phyloP scores from a whole-genome alignment of 2,329 filamentous ascomycete species.

The Penicillium expansum region DNA sequence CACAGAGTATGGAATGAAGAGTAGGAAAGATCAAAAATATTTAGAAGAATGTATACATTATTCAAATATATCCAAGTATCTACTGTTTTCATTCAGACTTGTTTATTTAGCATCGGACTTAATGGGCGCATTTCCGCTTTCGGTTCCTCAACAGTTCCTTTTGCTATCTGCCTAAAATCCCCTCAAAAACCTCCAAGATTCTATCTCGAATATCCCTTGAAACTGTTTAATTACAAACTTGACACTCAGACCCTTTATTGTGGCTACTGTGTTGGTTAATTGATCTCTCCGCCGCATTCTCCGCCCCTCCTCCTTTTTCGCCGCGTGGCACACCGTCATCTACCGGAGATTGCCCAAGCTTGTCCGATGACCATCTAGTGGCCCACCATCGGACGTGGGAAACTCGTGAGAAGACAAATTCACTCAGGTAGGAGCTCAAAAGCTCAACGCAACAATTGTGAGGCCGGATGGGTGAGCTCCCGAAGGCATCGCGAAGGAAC shows the following conservation, averaged over 20 bases:
- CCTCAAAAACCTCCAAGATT: neutral
- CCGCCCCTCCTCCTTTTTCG: slow-evolving; percentile 23
- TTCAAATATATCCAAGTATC: neutral
- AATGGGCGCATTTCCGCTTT: slow-evolving; percentile 10
- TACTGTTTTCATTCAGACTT: slow-evolving; percentile 5
- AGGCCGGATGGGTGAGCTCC: slow-evolving; percentile 20
- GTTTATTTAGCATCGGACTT: neutral
- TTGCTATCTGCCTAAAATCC: neutral
- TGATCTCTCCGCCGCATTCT: slow-evolving; percentile 12
- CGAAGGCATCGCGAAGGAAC: slow-evolving; percentile 14
- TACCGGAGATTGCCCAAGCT: slow-evolving; percentile 20
- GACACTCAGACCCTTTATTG: neutral
- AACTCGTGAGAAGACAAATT: neutral
- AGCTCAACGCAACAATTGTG: neutral
- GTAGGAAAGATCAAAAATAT: neutral
- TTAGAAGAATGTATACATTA: neutral
- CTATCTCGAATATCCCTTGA: neutral
- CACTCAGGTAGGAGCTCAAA: neutral
- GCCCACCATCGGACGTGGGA: slow-evolving; percentile 10
- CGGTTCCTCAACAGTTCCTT: slow-evolving; percentile 1
- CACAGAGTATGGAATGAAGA: neutral
- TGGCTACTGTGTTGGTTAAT: slow-evolving; percentile 5
- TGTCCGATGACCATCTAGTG: slow-evolving; percentile 21
- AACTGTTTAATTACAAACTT: neutral
- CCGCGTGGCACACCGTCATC: slow-evolving; percentile 21